These are phyloP conservation scores for Corynespora cassiicola DNA, from an alignment of 2,329 filamentous ascomycete genomes.

Conservation along the genomic window DNA sequence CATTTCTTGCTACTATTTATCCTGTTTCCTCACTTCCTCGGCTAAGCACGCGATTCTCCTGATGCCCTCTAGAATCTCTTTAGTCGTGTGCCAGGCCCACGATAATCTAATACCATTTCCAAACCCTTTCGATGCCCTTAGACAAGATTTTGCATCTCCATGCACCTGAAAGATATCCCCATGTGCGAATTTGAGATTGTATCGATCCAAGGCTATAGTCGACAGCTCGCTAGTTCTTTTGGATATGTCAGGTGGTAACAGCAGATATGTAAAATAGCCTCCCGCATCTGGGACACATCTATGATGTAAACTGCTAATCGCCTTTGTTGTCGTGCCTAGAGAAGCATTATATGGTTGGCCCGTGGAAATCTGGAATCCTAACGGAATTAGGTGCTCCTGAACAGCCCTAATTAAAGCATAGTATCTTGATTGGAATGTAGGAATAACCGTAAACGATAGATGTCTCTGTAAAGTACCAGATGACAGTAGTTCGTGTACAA, in stretches of 20 bases:
- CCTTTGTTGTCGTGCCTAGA: slow-evolving; percentile 2
- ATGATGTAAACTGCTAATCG: slow-evolving; percentile 19
- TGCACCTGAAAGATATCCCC: slow-evolving; percentile 69
- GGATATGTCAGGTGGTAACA: slow-evolving; percentile 59
- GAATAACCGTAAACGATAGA: slow-evolving; percentile 57
- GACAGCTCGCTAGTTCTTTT: slow-evolving; percentile 57
- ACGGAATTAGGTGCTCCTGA: slow-evolving; percentile 60
- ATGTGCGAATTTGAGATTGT: slow-evolving; percentile 68
- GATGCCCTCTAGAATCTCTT: slow-evolving; percentile 19
- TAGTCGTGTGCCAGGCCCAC: slow-evolving; percentile 20
- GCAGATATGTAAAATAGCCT: slow-evolving; percentile 82
- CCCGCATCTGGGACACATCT: slow-evolving; percentile 61
- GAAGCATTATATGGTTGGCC: slow-evolving; percentile 12
- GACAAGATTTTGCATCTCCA: slow-evolving; percentile 14
- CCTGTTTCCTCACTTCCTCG: slow-evolving; percentile 1
- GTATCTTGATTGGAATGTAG: slow-evolving; percentile 59
- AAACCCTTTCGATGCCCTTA: slow-evolving; percentile 12
- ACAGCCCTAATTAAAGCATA: slow-evolving; percentile 63
- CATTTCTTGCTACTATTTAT: too few species aligned
- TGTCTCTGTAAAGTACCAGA: slow-evolving; percentile 56
- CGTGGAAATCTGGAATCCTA: slow-evolving; percentile 58
- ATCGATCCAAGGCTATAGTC: slow-evolving; percentile 60
- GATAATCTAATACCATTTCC: slow-evolving; percentile 18
- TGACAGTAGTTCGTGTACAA: slow-evolving; percentile 58
- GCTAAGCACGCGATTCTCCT: slow-evolving; percentile 12